These are phyloP conservation scores for Berberis thunbergii DNA, from an alignment of 164 flowering plant genomes.

Conservation along the genomic window DNA sequence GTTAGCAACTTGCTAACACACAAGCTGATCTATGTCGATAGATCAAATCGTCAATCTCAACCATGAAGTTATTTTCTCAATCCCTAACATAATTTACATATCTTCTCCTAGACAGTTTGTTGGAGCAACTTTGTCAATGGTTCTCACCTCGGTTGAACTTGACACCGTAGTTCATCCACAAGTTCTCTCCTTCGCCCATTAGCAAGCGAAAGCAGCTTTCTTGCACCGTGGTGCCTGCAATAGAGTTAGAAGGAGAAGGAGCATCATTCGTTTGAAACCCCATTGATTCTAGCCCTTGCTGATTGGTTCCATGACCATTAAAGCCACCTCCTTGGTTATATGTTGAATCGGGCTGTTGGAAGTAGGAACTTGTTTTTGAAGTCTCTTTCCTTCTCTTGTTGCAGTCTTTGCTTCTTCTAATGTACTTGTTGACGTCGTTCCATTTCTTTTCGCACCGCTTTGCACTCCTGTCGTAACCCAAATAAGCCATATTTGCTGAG, in stretches of 20 bases:
- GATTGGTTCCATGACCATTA: constrained; percentile 17
- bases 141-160: constrained; percentile 40
- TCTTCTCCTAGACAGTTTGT: too few relatives aligned
- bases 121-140: constrained; percentile 6
- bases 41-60: too few relatives aligned
- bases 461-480: constrained; percentile 42
- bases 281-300: constrained; percentile 12
- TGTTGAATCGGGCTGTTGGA: constrained; percentile 16
- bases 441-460: constrained; percentile 52
- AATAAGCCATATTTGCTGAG: constrained; percentile 42
- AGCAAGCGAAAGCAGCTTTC: constrained; percentile 49
- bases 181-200: constrained; percentile 39
- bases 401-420: constrained; percentile 17
- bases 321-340: constrained; percentile 20
- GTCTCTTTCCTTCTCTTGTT: constrained; percentile 55
- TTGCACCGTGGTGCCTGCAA: constrained; percentile 15
- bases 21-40: too few relatives aligned
- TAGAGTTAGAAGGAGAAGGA: constrained; percentile 28
- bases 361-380: constrained; percentile 20
- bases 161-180: constrained; percentile 53
- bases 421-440: constrained; percentile 33
- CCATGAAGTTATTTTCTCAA: too few relatives aligned
- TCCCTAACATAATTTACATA: too few relatives aligned
- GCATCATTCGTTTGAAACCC: constrained; percentile 16
- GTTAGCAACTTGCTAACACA: too few relatives aligned